Conservation (phyloP, 179 eudicot genomes). For the Spinacia oleracea region DNA sequence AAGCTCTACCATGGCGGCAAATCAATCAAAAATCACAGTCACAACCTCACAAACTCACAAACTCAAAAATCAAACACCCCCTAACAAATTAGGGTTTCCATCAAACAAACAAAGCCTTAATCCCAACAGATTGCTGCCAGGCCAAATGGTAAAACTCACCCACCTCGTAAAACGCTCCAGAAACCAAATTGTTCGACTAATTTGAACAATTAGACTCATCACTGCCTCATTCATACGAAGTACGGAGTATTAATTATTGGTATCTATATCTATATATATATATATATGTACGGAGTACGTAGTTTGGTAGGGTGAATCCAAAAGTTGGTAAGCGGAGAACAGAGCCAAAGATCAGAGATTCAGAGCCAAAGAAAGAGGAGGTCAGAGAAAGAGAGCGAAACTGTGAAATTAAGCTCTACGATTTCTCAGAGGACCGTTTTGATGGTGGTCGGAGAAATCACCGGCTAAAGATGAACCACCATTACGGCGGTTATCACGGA, state of each 20-base stretch:
- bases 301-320: neutral
- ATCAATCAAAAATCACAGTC: neutral
- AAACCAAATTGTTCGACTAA: neutral
- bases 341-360: neutral
- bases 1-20: conserved; percentile 17
- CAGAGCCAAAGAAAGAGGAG: neutral
- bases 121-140: neutral
- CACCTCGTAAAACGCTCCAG: neutral
- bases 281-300: neutral
- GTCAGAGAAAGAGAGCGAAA: neutral
- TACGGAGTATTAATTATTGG: too few relatives aligned
- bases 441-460: conserved; percentile 2
- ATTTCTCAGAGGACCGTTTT: conserved; percentile 13
- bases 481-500: conserved; percentile 4
- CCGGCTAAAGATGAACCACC: neutral
- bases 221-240: conserved; percentile 13
- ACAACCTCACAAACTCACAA: too few relatives aligned
- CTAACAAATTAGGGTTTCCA: neutral
- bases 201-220: neutral
- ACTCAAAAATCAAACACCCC: neutral
- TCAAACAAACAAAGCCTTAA: neutral
- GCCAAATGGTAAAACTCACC: conserved; percentile 7
- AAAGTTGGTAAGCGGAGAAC: neutral
- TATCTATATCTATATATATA: too few relatives aligned
- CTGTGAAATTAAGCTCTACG: neutral